A percentile compares a stretch with the other conserved stretches of the same genome.
These are phyloP conservation scores for Mucor racemosus DNA, from an alignment of 371 early-diverging fungal species.

Conservation along the genomic window DNA sequence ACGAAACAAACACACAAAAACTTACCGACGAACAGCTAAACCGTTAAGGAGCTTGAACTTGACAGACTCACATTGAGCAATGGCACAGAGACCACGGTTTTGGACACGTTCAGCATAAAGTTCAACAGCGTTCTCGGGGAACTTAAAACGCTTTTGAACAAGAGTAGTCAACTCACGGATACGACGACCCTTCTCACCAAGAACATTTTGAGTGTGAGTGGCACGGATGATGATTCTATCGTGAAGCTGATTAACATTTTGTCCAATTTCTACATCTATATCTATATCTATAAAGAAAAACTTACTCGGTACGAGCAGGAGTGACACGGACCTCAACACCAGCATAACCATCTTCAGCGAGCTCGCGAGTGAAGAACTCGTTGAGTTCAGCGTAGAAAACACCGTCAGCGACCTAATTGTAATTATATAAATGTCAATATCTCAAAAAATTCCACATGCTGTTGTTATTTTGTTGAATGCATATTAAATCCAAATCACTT, in stretches of 20 bases:
- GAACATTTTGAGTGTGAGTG: conserved; percentile 97
- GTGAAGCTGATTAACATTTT: background rate
- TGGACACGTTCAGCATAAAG: conserved; percentile 98
- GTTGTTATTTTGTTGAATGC: background rate
- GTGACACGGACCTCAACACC: conserved; percentile 99
- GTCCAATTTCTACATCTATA: background rate
- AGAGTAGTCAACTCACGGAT: conserved; percentile 98
- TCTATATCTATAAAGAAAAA: background rate
- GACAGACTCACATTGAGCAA: conserved; percentile 99
- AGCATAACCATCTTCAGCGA: conserved; percentile 90
- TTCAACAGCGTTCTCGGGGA: conserved; percentile 97
- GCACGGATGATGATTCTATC: conserved; percentile 95
- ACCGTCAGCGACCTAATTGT: conserved; percentile 89
- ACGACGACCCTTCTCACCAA: conserved; percentile 99
- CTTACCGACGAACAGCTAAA: conserved; percentile 91
- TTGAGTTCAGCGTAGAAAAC: conserved; percentile 99
- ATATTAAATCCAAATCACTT: conserved; percentile 29
- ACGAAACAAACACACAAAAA: too few species aligned
- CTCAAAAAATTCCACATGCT: background rate
- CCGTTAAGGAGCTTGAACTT: conserved; percentile 97
- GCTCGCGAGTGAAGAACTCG: conserved; percentile 97
- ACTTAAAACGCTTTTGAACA: conserved; percentile 98
- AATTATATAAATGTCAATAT: background rate
- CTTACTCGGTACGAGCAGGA: conserved; percentile 94
- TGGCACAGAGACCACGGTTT: conserved; percentile 98